Conservation (phyloP, 371 early-diverging fungal genomes). For the Lichtheimia ramosa region DNA sequence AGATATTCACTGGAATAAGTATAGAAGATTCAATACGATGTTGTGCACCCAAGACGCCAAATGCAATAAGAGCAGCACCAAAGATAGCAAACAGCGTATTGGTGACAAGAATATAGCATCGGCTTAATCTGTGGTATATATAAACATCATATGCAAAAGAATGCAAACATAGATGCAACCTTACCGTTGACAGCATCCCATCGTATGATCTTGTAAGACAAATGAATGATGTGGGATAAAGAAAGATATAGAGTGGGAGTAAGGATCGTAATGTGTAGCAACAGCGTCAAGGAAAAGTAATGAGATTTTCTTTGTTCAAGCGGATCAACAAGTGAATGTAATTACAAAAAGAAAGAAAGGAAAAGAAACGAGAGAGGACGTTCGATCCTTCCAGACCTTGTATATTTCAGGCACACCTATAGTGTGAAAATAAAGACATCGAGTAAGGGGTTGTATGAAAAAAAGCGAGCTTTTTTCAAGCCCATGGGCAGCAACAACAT, state of each 20-base stretch:
- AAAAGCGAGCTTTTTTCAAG: too few species aligned
- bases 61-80: conserved; percentile 32
- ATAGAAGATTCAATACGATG: conserved; percentile 26
- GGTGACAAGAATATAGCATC: conserved; percentile 27
- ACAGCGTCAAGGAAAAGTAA: too few species aligned
- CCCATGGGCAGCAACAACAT: too few species aligned
- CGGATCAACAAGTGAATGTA: background rate
- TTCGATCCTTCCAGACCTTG: too few species aligned
- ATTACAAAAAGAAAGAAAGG: conserved; percentile 6
- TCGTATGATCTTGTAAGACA: conserved; percentile 10
- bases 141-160: conserved; percentile 2
- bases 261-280: too few species aligned
- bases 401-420: too few species aligned
- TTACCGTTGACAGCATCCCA: conserved; percentile 50
- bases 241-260: too few species aligned
- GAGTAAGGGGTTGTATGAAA: too few species aligned
- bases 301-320: too few species aligned
- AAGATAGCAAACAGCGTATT: conserved; percentile 35
- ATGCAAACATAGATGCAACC: background rate
- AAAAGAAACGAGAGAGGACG: conserved; percentile 4
- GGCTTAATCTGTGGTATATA: conserved; percentile 28
- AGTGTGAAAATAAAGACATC: too few species aligned
- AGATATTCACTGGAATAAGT: conserved; percentile 37
- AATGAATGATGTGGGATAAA: conserved; percentile 2
- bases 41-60: conserved; percentile 36